These are phyloP conservation scores for Cyclotella kingstonii DNA, from an alignment of 108 stramenopile species.

Conservation along the genomic window DNA sequence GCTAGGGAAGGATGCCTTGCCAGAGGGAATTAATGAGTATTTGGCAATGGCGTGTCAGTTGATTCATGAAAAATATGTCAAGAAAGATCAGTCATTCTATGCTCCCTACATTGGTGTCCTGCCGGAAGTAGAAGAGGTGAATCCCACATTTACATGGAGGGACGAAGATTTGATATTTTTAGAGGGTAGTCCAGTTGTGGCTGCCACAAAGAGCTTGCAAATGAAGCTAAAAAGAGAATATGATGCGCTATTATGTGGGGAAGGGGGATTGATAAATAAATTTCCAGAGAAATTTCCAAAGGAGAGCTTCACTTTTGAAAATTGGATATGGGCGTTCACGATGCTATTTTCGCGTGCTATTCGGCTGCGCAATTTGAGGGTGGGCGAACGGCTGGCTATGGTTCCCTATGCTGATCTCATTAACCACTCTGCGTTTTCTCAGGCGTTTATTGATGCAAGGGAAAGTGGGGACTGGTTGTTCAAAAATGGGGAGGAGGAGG, in stretches of 20 bases:
- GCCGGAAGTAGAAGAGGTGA: constrained; percentile 86
- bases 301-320: constrained; percentile 82
- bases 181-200: constrained; percentile 86
- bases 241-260: constrained; percentile 70
- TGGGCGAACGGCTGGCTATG: constrained; percentile 86
- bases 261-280: constrained; percentile 56
- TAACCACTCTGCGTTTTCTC: constrained; percentile 93
- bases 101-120: constrained; percentile 89
- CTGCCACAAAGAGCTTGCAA: constrained; percentile 83
- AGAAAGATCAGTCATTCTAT: constrained; percentile 70
- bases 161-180: constrained; percentile 89
- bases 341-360: constrained; percentile 92
- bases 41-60: constrained; percentile 92
- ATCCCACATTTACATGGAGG: constrained; percentile 92
- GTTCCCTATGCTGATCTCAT: constrained; percentile 96
- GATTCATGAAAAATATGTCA: constrained; percentile 81
- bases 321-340: constrained; percentile 95
- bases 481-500: constrained; percentile 88
- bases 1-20: constrained; percentile 67
- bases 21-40: constrained; percentile 87
- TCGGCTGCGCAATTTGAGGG: constrained; percentile 66
- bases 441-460: constrained; percentile 80
- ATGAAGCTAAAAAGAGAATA: constrained; percentile 89
- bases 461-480: constrained; percentile 86
- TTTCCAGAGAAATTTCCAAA: constrained; percentile 77